Conservation (phyloP, 441 rosid species). For the Syzygium malaccense region DNA sequence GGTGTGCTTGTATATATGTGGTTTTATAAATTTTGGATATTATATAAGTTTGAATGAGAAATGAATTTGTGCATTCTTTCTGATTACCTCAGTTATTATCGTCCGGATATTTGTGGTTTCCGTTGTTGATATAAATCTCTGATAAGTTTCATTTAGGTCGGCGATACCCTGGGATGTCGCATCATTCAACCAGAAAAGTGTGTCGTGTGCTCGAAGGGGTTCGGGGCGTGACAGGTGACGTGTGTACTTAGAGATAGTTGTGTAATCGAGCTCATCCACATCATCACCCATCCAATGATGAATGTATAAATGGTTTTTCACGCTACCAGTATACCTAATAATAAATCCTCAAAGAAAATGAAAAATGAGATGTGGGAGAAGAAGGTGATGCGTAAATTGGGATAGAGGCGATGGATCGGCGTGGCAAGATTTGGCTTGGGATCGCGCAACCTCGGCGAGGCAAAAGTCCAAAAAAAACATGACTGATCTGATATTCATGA, state of each 20-base stretch:
- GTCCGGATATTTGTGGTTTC: no score
- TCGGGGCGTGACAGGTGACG: no score
- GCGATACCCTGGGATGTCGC: no score
- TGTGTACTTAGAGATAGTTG: background rate
- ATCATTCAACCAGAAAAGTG: no score
- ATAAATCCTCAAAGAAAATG: background rate
- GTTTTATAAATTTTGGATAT: no score
- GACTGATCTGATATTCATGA: background rate
- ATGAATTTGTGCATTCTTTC: no score
- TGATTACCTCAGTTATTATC: no score
- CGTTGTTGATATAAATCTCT: no score
- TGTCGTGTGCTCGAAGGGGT: no score
- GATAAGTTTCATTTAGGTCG: no score
- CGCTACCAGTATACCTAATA: accelerated
- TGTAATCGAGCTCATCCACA: background rate
- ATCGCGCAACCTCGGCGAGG: background rate
- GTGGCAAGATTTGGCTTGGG: background rate
- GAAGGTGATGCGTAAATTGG: background rate
- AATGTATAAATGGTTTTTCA: background rate
- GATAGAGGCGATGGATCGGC: background rate
- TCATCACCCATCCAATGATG: background rate
- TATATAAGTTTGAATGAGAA: no score
- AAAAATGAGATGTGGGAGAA: background rate
- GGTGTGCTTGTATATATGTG: no score
- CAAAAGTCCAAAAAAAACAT: background rate